Conservation (phyloP, 768 basidiomycete species). For the Termitomyces sp. region DNA sequence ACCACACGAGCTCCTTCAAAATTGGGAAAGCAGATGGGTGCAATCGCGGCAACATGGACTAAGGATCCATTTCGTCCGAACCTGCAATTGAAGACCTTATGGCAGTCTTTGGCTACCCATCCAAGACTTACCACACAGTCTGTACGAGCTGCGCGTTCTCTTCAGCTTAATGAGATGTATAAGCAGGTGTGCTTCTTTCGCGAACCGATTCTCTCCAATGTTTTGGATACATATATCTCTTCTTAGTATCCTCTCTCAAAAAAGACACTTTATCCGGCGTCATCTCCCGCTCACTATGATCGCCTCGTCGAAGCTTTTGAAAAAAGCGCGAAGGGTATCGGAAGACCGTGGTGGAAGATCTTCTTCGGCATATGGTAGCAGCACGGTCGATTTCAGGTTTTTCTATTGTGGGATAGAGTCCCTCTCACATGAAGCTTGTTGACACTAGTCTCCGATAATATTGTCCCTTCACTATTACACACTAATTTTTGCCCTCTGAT, state of each 20-base stretch:
- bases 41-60: conserved; percentile 60
- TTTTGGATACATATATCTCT: conserved; percentile 13
- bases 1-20: conserved; percentile 22
- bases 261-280: conserved; percentile 60
- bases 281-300: conserved; percentile 68
- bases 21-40: conserved; percentile 42
- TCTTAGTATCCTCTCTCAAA: conserved; percentile 61
- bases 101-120: conserved; percentile 59
- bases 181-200: conserved; percentile 48
- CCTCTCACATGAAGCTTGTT: not conserved
- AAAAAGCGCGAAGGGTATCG: conserved; percentile 71
- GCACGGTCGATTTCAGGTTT: not conserved
- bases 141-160: conserved; percentile 50
- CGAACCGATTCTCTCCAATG: conserved; percentile 15
- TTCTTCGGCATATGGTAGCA: conserved; percentile 72
- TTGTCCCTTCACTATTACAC: not conserved
- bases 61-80: conserved; percentile 74
- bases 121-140: conserved; percentile 60
- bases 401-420: not conserved
- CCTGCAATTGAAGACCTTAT: conserved; percentile 62
- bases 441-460: not conserved
- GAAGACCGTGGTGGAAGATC: conserved; percentile 79
- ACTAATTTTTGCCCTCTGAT: not conserved
- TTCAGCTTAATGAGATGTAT: conserved; percentile 50
- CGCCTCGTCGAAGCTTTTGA: conserved; percentile 70